Base-by-base conservation (phyloP, 306 rosid genomes). In the Quercus gilva region DNA sequence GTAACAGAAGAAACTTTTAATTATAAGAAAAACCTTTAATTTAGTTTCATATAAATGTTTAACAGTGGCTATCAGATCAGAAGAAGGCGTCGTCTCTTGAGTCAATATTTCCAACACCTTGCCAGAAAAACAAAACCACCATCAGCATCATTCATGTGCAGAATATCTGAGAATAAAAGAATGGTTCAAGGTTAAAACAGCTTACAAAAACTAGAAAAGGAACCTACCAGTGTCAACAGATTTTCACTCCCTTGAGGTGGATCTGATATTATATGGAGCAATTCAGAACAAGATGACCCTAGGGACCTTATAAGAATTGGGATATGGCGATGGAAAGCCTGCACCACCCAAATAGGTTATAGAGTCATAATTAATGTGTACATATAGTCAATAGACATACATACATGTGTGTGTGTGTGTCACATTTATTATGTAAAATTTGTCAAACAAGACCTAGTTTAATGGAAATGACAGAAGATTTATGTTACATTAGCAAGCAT, bases 201-300 rank as follows among this genome's bases (percentile, higher is more conserved):
- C 81, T 67, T 69, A 77, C 63, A 81, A 80, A 63, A 25, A 29
- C 74, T 75, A 78, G 71, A 84, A 51, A 67, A 37, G 25, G 51
- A 75, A 83, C 83, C 75, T 86, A 95, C 99, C 98, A 91, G 80
- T 25, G 88, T 88, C 81, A 95, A 85, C 76, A 95, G 99, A 85
- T 87, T 90, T 88, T 95, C 99, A 86, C 99, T 93, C 85, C 97
- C 98, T 89, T 89, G 90, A 18, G 99, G 99, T n/a, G 99, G 99
- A 89, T 95, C 93, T 43, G 99, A 91, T 79, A 95, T 86, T 84
- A 95, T 89, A 45, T 76, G 86, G 35, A 95, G 97, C 86, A 95
- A 81, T 52, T 95, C 97, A 67, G 93, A 75, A 87, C 87, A 87
- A 49, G 99, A 90, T 76, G 97, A 92, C 67, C 99, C 97, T 53